Evolutionary conservation across 768 basidiomycete genomes (phyloP), one percentile per base, ranked within the genome.

Genomic region (Lyophyllum atratum): DNA sequence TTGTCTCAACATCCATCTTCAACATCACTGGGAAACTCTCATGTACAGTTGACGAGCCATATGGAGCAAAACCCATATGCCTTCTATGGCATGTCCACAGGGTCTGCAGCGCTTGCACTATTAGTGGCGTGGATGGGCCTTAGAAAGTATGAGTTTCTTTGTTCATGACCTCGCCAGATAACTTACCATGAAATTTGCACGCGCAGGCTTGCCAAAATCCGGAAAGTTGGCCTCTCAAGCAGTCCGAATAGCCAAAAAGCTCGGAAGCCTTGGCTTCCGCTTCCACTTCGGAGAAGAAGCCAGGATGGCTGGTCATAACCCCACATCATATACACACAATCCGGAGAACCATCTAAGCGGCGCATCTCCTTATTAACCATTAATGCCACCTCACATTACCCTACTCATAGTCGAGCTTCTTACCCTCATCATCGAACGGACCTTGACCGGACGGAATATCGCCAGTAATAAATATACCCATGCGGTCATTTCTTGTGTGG

Each of bases 1-100:
- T 37, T 10, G 50, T 54, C 15, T 59, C 65, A 25, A 34, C 28
- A 52, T 56, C 47, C 43, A 53, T 46, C 47, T 57, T 45, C 45
- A 48, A 33, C 22, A 42, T 49, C 28, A 48, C 58, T 63, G 50
- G 14, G 64, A 39, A 37, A 48, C 50, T 56, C 59, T 55, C 50
- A 55, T 50, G 45, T 33, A 34, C 64, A 90, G 93, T 78, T 95
- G 70, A 78, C 81, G 58, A 91, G 85, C 62, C 84, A 88, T 65
- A 66, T 94, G 59, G 94, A 96, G 68, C 69, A 76, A 6, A 80
- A 85, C 59, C 83, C 86, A 11, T 87, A 85, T 65, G 93, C 90
- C 4, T 95, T 95, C 71, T 81, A 81, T 49, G 76, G 72, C 43
- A 83, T 90, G 75, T 83, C 89, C 17, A 78, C 76, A 22, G 66